A percentile compares a stretch with the other conserved stretches of the same genome.
These are phyloP conservation scores for Jacaranda copaia DNA, from an alignment of 257 asterid genomes.

Conservation along the genomic window DNA sequence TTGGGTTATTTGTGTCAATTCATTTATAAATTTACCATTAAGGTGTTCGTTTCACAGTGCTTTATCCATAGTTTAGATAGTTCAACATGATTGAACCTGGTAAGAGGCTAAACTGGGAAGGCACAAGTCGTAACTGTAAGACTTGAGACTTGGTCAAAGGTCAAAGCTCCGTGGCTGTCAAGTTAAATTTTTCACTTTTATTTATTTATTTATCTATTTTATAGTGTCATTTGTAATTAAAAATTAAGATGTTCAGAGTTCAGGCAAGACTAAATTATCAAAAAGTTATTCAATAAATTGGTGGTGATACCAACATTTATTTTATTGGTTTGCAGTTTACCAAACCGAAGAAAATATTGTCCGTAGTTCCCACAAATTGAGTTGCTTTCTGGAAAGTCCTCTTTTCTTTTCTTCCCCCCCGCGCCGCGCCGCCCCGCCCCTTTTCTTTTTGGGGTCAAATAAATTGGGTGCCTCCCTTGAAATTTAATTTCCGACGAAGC, in stretches of 20 bases:
- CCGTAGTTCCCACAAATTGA: background rate
- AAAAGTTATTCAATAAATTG: conserved; percentile 13
- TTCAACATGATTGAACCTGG: no score
- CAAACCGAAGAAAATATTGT: conserved; percentile 39
- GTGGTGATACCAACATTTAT: conserved; percentile 14
- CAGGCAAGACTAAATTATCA: conserved; percentile 17
- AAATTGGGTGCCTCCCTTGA: conserved; percentile 32
- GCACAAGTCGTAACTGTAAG: no score
- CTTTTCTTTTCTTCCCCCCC: background rate
- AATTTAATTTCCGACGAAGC: background rate
- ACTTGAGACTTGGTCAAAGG: conserved; percentile 13
- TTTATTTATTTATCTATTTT: no score
- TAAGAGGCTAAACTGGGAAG: no score
- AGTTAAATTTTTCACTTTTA: background rate
- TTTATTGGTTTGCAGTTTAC: conserved; percentile 38
- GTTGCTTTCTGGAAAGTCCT: conserved; percentile 28
- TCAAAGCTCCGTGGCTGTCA: background rate
- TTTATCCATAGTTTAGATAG: no score
- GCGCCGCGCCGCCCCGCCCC: no score
- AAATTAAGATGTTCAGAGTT: background rate
- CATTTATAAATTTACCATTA: no score
- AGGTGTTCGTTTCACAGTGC: no score
- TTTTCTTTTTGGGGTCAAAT: background rate
- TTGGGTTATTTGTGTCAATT: no score
- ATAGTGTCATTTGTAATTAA: no score